Evolutionary conservation across 352 stramenopile species (phyloP).

Genomic region (Phytophthora podocarpi): DNA sequence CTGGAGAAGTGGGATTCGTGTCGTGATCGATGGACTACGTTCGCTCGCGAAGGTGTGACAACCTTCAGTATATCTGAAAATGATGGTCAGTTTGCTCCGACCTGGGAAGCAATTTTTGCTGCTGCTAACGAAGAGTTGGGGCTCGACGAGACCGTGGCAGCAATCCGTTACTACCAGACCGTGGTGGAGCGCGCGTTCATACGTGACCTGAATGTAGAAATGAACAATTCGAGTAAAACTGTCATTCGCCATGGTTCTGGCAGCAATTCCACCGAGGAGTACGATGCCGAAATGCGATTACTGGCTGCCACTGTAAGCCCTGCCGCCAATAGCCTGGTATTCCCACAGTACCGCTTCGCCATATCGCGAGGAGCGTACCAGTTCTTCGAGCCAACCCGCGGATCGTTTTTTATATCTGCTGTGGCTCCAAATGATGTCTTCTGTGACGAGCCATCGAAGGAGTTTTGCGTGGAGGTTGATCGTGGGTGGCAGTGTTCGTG

Average conservation of each 20-base stretch:
- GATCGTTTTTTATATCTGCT: conserved; percentile 37
- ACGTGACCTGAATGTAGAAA: conserved; percentile 17
- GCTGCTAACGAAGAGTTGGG: conserved; percentile 33
- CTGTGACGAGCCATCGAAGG: conserved; percentile 36
- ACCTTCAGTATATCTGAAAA: conserved; percentile 38
- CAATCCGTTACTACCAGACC: conserved; percentile 39
- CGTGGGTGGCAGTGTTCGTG: conserved; percentile 44
- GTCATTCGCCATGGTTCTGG: conserved; percentile 1
- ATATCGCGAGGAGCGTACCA: conserved; percentile 34
- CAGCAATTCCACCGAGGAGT: conserved; percentile 21
- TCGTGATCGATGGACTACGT: conserved; percentile 40
- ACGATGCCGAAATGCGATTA: conserved; percentile 39
- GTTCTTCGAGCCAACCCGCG: conserved; percentile 39
- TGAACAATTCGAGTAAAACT: conserved; percentile 2
- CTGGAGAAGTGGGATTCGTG: conserved; percentile 33
- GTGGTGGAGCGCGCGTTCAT: conserved; percentile 40
- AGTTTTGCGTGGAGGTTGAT: conserved; percentile 41
- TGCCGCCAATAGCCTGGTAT: conserved; percentile 28
- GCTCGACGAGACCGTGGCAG: conserved; percentile 40
- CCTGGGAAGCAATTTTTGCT: conserved; percentile 34
- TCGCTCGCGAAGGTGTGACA: conserved; percentile 38
- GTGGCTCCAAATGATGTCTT: conserved; percentile 37
- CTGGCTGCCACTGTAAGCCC: conserved; percentile 33
- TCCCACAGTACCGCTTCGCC: conserved; percentile 37
- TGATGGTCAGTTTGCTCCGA: conserved; percentile 25